phyloP scores from a whole-genome alignment of 2,329 filamentous ascomycete genomes.

The Pseudovirgaria hyperparasitica region DNA sequence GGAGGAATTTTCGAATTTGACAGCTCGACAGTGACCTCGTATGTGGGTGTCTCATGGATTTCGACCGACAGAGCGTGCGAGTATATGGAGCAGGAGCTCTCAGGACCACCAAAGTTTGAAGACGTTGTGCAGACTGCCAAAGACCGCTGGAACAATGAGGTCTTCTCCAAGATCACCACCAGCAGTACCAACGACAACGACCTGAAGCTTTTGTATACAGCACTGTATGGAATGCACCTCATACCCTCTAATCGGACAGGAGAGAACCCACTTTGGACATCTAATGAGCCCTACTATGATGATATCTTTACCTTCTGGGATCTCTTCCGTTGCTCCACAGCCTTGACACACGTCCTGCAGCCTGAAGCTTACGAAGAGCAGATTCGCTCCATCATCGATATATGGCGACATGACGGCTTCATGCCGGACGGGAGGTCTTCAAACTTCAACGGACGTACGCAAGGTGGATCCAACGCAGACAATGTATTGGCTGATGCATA shows the following conservation, averaged over 20 bases:
- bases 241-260: slow-evolving; percentile 59
- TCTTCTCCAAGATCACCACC: slow-evolving; percentile 52
- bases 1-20: slow-evolving; percentile 43
- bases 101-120: slow-evolving; percentile 28
- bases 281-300: slow-evolving; percentile 55
- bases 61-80: slow-evolving; percentile 46
- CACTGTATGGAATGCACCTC: slow-evolving; percentile 56
- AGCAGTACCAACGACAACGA: slow-evolving; percentile 43
- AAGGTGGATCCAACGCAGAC: slow-evolving; percentile 59
- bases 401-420: slow-evolving; percentile 52
- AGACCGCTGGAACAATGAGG: slow-evolving; percentile 45
- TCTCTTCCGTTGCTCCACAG: slow-evolving; percentile 50
- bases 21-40: slow-evolving; percentile 35
- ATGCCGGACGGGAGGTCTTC: slow-evolving; percentile 54
- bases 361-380: slow-evolving; percentile 51
- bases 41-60: slow-evolving; percentile 58
- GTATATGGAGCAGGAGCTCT: slow-evolving; percentile 46
- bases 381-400: slow-evolving; percentile 54
- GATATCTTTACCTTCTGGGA: slow-evolving; percentile 61
- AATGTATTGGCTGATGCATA: slow-evolving; percentile 62
- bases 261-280: slow-evolving; percentile 55
- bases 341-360: slow-evolving; percentile 53
- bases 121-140: slow-evolving; percentile 36
- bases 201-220: slow-evolving; percentile 51
- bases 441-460: slow-evolving; percentile 55